Percentiles rank a stretch among this genome's conserved stretches.
These are phyloP conservation scores for Sporisorium sorghi DNA, from an alignment of 1,284 basidiomycete species.

Conservation along the genomic window DNA sequence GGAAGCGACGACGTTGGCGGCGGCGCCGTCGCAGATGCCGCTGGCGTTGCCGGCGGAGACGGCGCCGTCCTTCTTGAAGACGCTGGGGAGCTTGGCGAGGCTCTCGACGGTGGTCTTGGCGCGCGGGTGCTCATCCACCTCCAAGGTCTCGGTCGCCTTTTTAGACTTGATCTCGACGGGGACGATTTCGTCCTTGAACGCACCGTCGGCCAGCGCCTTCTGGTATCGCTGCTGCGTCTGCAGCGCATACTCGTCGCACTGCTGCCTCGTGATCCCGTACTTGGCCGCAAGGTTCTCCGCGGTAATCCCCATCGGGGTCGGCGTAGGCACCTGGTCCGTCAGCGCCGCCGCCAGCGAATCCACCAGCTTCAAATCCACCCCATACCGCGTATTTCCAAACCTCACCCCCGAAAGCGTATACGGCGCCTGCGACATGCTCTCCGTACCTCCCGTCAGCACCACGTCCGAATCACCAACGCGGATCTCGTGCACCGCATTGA, in stretches of 20 bases:
- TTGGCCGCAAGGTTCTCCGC: constrained; percentile 89
- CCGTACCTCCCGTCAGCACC: constrained; percentile 94
- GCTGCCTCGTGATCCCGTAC: constrained; percentile 83
- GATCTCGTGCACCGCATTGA: constrained; percentile 90
- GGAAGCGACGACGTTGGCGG: constrained; percentile 91
- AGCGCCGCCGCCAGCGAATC: constrained; percentile 73
- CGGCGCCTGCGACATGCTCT: constrained; percentile 96
- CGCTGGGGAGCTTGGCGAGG: constrained; percentile 84
- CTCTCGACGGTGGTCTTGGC: constrained; percentile 91
- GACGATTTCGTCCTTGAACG: constrained; percentile 70
- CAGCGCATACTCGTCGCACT: constrained; percentile 76
- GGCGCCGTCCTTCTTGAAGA: constrained; percentile 87
- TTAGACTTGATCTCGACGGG: constrained; percentile 69
- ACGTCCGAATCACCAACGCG: constrained; percentile 85
- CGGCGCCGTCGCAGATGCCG: constrained; percentile 97
- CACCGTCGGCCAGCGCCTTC: constrained; percentile 71
- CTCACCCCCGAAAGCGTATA: constrained; percentile 70
- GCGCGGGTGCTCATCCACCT: constrained; percentile 73
- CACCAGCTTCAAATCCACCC: constrained; percentile 74
- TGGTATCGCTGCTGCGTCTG: constrained; percentile 70
- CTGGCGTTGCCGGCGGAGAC: constrained; percentile 97
- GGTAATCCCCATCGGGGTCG: constrained; percentile 76
- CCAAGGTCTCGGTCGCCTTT: constrained; percentile 61
- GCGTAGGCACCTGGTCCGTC: constrained; percentile 72
- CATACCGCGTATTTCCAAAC: constrained; percentile 70